Evolutionary conservation across 495 filamentous ascomycete genomes (phyloP).

Genomic region (Xylaria intraflava): DNA sequence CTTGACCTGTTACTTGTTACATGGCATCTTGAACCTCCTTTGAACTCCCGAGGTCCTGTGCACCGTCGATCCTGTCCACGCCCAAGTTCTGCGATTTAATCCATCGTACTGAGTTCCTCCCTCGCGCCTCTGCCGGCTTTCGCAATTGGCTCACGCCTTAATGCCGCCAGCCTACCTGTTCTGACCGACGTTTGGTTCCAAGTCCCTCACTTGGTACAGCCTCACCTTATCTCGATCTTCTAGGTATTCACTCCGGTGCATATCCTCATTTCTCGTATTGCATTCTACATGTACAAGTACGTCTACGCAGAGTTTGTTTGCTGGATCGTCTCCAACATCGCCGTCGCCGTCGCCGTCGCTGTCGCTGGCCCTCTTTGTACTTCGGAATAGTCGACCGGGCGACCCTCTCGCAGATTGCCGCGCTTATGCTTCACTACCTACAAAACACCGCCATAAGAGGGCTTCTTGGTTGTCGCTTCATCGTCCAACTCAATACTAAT

Average conservation of each 20-base stretch:
- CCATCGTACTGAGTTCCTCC: background rate
- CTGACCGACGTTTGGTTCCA: constrained; percentile 2
- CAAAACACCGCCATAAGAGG: background rate
- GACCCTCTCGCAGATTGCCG: background rate
- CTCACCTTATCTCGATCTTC: constrained; percentile 1
- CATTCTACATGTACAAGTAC: constrained; percentile 13
- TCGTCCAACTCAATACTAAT: constrained; percentile 17
- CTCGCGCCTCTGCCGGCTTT: background rate
- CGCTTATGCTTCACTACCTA: background rate
- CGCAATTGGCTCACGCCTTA: background rate
- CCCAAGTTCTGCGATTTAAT: background rate
- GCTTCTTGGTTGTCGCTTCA: constrained; percentile 6
- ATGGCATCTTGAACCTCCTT: constrained; percentile 15
- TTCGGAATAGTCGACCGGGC: background rate
- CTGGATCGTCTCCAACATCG: background rate
- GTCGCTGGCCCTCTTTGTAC: background rate
- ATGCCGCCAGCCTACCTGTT: background rate
- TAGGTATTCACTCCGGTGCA: background rate
- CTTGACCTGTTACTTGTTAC: background rate
- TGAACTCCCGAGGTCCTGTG: constrained; percentile 5
- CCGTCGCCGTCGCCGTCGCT: background rate
- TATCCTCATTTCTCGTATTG: background rate
- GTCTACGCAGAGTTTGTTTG: background rate
- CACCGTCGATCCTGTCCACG: background rate
- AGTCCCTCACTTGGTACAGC: constrained; percentile 1